Evolutionary conservation across 768 basidiomycete genomes (phyloP).

Genomic region (Kwoniella botswanensis): DNA sequence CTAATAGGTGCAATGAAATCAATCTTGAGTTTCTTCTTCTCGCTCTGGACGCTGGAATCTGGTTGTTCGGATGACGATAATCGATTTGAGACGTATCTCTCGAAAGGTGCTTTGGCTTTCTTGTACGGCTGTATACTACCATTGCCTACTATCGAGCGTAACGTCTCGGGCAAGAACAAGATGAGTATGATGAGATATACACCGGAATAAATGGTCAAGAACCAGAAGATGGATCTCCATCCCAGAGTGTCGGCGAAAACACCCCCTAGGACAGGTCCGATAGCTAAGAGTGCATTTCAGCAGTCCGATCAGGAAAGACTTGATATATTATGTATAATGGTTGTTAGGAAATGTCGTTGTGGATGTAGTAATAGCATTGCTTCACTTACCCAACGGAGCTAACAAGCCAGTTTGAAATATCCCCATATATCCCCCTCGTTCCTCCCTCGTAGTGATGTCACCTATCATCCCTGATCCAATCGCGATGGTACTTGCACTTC

Average conservation of each 20-base stretch:
- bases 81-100: slow-evolving; percentile 31
- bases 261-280: slow-evolving; percentile 28
- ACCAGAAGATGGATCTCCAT: slow-evolving; percentile 63
- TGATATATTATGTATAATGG: background rate
- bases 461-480: slow-evolving; percentile 73
- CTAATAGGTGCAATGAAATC: slow-evolving; percentile 16
- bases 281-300: slow-evolving; percentile 30
- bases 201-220: slow-evolving; percentile 45
- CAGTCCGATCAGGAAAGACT: background rate
- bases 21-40: slow-evolving; percentile 8
- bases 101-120: slow-evolving; percentile 28
- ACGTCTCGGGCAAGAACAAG: slow-evolving; percentile 63
- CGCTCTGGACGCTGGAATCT: slow-evolving; percentile 37
- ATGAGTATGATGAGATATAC: slow-evolving; percentile 58
- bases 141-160: slow-evolving; percentile 54
- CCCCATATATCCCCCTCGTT: slow-evolving; percentile 77
- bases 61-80: slow-evolving; percentile 26
- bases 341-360: too few relatives aligned
- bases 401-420: slow-evolving; percentile 61
- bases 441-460: slow-evolving; percentile 74
- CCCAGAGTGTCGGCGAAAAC: slow-evolving; percentile 66
- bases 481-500: slow-evolving; percentile 8
- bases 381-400: slow-evolving; percentile 30
- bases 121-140: slow-evolving; percentile 50
- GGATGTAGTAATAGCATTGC: background rate